These are phyloP conservation scores for Simplicillium aogashimaense DNA, from an alignment of 2,329 filamentous ascomycete species.

Conservation along the genomic window DNA sequence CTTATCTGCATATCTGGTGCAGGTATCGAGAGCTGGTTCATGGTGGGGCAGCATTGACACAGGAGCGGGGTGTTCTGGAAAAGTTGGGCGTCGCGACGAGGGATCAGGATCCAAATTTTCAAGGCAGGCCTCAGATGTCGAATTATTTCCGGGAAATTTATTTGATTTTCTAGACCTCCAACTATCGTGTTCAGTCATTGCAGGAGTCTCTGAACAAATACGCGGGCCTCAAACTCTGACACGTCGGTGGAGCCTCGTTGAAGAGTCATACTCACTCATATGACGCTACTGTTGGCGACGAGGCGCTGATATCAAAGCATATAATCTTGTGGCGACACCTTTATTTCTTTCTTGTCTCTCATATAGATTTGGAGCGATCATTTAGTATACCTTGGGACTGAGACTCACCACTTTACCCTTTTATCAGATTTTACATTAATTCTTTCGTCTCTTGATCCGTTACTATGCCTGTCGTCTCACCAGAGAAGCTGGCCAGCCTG, in stretches of 20 bases:
- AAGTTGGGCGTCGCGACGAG: no score
- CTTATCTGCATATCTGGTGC: constrained; percentile 18
- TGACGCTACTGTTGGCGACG: neutral
- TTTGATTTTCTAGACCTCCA: no score
- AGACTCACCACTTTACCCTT: no score
- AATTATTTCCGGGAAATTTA: no score
- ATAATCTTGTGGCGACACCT: constrained; percentile 1
- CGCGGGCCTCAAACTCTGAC: constrained; percentile 3
- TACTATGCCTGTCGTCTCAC: constrained; percentile 82
- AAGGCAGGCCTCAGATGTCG: no score
- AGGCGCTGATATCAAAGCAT: neutral
- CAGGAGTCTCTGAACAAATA: neutral
- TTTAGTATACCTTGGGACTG: neutral
- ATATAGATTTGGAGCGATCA: constrained; percentile 4
- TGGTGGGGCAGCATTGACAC: constrained; percentile 12
- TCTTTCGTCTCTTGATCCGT: no score
- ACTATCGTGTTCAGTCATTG: no score
- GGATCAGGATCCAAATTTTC: no score
- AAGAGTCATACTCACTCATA: no score
- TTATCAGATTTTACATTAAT: no score
- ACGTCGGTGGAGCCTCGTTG: no score
- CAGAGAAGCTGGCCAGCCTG: constrained; percentile 82
- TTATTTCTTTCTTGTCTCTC: constrained; percentile 7
- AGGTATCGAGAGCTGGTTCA: constrained; percentile 11
- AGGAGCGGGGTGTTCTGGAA: constrained; percentile 13